Percentiles rank a stretch among this genome's conserved stretches.
Evolutionary conservation across 345 rosid genomes (phyloP).

Genomic region (Heritiera littoralis): DNA sequence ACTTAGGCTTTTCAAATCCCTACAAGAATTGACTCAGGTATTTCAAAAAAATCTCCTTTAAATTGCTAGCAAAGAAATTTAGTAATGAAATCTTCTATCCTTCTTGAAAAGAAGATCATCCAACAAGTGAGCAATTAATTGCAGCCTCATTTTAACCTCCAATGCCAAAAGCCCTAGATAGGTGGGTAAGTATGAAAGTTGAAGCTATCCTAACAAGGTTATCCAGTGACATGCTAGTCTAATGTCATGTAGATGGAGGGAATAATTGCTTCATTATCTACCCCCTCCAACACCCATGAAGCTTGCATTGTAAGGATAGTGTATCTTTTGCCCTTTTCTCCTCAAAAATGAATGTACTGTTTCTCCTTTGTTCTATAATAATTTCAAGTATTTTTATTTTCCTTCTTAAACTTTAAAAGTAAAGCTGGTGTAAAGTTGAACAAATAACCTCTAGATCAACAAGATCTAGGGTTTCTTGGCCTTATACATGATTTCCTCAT

Average conservation of each 20-base stretch:
- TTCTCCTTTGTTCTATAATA: not conserved
- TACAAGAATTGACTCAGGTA: not conserved
- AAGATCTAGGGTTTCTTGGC: not conserved
- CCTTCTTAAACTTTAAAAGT: not conserved
- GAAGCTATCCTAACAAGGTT: not conserved
- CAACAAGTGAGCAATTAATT: not conserved
- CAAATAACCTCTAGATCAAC: not conserved
- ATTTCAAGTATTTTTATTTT: not conserved
- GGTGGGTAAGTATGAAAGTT: not conserved
- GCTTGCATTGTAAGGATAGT: not conserved
- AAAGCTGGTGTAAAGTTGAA: not conserved
- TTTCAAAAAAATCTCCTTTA: not conserved
- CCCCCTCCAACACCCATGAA: not conserved
- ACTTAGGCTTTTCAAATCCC: not conserved
- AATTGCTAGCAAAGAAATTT: not conserved
- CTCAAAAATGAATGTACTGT: not conserved
- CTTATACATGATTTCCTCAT: not conserved
- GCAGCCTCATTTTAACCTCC: not conserved
- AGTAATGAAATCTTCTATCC: not conserved
- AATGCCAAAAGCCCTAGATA: not conserved
- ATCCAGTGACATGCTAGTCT: not conserved
- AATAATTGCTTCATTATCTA: not conserved
- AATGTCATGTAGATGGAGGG: not conserved
- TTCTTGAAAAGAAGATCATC: conserved; percentile 1
- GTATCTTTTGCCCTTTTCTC: not conserved